Base-by-base conservation (phyloP, 2,329 filamentous ascomycete genomes). In the Claviceps sp. region DNA sequence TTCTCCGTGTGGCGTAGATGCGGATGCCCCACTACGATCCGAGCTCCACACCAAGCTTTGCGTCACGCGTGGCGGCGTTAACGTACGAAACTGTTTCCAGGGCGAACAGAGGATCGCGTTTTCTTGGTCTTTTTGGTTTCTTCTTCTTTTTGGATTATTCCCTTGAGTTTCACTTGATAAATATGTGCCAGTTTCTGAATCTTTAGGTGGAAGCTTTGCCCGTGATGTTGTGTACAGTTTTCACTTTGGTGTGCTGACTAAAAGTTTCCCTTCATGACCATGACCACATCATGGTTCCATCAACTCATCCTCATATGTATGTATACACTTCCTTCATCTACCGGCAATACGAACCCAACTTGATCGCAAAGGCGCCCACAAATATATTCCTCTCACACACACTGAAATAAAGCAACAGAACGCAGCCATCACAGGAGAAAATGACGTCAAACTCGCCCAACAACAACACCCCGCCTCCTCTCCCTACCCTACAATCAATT, bases 401-500 rank as follows among this genome's bases (percentile, higher is more conserved):
- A 22, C 17, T 2, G 5, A 37, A 17, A 29, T 17, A 37, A 43
- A 36, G n/a, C 8, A 7, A 48, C 29, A 11, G 8, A 38, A 43
- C 13, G 5, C 13, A 14, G 11, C 13, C 17, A 20, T n/a, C 40
- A 23, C 42, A 22, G 20, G 6, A 22, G 23, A 37, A 16, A 29
- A 49, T 34, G 22, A 29, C 51, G 29, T 47, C 51, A 17, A 34
- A 14, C 6, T 11, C 29, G 42, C 59, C 39, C 8, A 49, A 16
- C 49, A 54, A 54, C 52, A 54, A 54, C 52, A 50, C 56, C 48
- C 54, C 53, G 52, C 26, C 47, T 58, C 40, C 58, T 38, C 49
- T 58, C 39, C 58, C 62, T 46, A 63, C 65, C 52, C 70, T 79
- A 43, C 66, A 70, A 53, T 56, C 71, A n/a, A 68, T 86, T 47